These are phyloP conservation scores for Neofusicoccum parvum DNA, from an alignment of 2,329 filamentous ascomycete species.

Conservation along the genomic window DNA sequence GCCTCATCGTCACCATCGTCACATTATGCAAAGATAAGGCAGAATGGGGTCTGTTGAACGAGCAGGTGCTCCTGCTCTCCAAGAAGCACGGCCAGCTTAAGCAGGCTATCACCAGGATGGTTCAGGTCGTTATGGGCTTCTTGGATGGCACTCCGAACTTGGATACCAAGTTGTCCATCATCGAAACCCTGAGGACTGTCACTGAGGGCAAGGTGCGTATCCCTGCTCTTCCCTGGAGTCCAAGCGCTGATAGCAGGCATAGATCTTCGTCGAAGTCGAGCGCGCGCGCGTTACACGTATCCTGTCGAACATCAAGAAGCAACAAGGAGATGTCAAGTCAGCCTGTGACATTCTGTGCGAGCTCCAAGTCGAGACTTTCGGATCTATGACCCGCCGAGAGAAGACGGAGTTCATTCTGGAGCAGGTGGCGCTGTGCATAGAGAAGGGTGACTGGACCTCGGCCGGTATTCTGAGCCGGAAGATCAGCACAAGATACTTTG, in stretches of 20 bases:
- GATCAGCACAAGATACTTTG: slow-evolving; percentile 92
- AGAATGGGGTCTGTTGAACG: slow-evolving; percentile 94
- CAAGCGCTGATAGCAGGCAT: slow-evolving; percentile 27
- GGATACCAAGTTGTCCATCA: slow-evolving; percentile 88
- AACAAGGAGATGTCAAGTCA: slow-evolving; percentile 86
- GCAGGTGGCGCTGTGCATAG: slow-evolving; percentile 92
- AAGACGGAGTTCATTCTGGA: slow-evolving; percentile 99
- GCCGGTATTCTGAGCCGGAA: slow-evolving; percentile 92
- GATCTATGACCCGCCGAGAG: slow-evolving; percentile 93
- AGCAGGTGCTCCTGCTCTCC: slow-evolving; percentile 91
- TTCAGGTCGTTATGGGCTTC: slow-evolving; percentile 93
- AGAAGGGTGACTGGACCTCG: slow-evolving; percentile 94
- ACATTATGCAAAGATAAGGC: slow-evolving; percentile 90
- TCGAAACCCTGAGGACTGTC: slow-evolving; percentile 92
- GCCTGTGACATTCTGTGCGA: slow-evolving; percentile 94
- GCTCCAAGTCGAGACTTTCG: slow-evolving; percentile 97
- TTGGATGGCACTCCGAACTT: slow-evolving; percentile 81
- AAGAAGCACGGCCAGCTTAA: slow-evolving; percentile 99
- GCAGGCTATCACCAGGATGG: slow-evolving; percentile 98
- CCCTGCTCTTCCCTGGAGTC: not conserved
- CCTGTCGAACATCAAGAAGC: slow-evolving; percentile 95
- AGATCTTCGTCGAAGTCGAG: slow-evolving; percentile 99
- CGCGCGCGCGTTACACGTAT: slow-evolving; percentile 93
- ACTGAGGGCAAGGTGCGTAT: slow-evolving; percentile 83
- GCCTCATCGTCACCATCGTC: slow-evolving; percentile 83